Percentiles rank a stretch among this genome's conserved stretches.
Evolutionary conservation across 495 filamentous ascomycete species (phyloP).

Genomic region (Daldinia vernicosa): DNA sequence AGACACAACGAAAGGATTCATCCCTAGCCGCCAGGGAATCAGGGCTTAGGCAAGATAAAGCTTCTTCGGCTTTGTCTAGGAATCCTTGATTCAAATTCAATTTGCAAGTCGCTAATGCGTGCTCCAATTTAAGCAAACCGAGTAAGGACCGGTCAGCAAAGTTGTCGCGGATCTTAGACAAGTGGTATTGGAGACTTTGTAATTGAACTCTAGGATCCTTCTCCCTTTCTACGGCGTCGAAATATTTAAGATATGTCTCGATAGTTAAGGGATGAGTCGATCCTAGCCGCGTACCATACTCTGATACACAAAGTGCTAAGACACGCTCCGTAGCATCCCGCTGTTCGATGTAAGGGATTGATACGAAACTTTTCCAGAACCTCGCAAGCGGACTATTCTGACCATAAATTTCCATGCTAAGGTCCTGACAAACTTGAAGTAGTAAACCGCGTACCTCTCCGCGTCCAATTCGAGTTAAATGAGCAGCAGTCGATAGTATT

Average conservation of each 20-base stretch:
- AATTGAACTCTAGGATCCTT: slow-evolving; percentile 38
- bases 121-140: slow-evolving; percentile 43
- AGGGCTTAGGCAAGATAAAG: slow-evolving; percentile 32
- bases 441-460: slow-evolving; percentile 42
- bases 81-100: slow-evolving; percentile 30
- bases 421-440: slow-evolving; percentile 44
- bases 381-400: slow-evolving; percentile 30
- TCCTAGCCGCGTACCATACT: slow-evolving; percentile 39
- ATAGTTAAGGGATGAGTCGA: slow-evolving; percentile 38
- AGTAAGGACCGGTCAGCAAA: slow-evolving; percentile 26
- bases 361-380: slow-evolving; percentile 43
- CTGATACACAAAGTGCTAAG: slow-evolving; percentile 39
- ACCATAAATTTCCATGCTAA: slow-evolving; percentile 32
- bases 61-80: slow-evolving; percentile 42
- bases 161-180: slow-evolving; percentile 28
- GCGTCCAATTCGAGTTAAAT: slow-evolving; percentile 41
- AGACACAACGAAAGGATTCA: slow-evolving; percentile 43
- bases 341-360: slow-evolving; percentile 36
- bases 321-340: slow-evolving; percentile 37
- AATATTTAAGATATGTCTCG: slow-evolving; percentile 44
- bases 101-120: slow-evolving; percentile 46
- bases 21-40: slow-evolving; percentile 37
- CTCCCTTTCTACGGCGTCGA: slow-evolving; percentile 42
- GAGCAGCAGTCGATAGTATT: slow-evolving; percentile 40
- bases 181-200: slow-evolving; percentile 28